Evolutionary conservation across 208 protist genomes (phyloP).

Genomic region (Crithidia bombi): DNA sequence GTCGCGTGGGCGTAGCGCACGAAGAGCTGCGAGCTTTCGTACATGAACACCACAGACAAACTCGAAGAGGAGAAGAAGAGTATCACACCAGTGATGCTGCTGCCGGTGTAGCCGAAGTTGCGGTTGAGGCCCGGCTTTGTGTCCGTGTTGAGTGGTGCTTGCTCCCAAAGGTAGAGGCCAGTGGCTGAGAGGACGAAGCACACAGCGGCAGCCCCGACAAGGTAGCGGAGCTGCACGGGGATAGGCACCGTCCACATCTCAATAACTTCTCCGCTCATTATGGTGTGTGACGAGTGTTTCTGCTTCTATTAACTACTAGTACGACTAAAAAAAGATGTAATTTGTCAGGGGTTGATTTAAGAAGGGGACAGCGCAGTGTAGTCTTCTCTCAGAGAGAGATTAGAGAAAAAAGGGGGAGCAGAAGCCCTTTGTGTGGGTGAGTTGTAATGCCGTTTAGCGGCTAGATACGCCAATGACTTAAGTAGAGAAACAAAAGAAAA

Average conservation of each 20-base stretch:
- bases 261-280: background rate
- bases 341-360: no score
- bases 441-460: no score
- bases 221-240: constrained; percentile 15
- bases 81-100: constrained; percentile 6
- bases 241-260: constrained; percentile 13
- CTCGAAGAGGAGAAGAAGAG: constrained; percentile 8
- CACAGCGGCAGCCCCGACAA: constrained; percentile 16
- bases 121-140: constrained; percentile 3
- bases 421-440: no score
- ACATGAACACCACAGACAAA: constrained; percentile 4
- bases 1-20: constrained; percentile 14
- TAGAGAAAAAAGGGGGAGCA: no score
- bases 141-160: constrained; percentile 4
- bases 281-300: background rate
- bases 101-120: constrained; percentile 24
- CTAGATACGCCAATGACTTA: no score
- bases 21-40: constrained; percentile 21
- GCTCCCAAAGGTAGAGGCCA: constrained; percentile 15
- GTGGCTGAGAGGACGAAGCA: constrained; percentile 10
- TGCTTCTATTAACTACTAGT: background rate
- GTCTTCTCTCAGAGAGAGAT: no score
- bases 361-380: no score
- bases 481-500: no score
- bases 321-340: constrained; percentile 7